phyloP scores from a whole-genome alignment of 352 stramenopile species.

The Thraustochytrium striatum region DNA sequence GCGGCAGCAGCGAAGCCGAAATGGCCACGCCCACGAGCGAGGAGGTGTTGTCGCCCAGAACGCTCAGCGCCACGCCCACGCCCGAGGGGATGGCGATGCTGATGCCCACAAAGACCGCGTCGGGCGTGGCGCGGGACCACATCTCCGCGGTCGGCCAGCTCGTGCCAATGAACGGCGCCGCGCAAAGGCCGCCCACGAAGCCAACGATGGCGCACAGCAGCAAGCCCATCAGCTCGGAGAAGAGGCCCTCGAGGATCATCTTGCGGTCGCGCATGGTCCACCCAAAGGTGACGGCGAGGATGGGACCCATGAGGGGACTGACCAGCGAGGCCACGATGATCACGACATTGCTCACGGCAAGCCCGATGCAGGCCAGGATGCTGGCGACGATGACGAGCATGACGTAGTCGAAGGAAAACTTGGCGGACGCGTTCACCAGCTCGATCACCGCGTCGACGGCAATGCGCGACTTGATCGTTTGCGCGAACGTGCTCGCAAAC shows the following conservation, averaged over 20 bases:
- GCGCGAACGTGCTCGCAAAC: neutral
- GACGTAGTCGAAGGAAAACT: constrained; percentile 65
- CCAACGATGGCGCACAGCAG: constrained; percentile 59
- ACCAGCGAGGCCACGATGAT: constrained; percentile 63
- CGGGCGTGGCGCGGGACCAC: constrained; percentile 53
- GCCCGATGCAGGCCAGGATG: constrained; percentile 63
- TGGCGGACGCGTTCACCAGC: constrained; percentile 49
- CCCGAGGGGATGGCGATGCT: constrained; percentile 65
- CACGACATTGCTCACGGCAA: constrained; percentile 63
- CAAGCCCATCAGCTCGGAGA: constrained; percentile 62
- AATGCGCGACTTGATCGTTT: constrained; percentile 39
- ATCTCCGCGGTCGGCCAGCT: constrained; percentile 61
- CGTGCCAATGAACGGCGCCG: constrained; percentile 5
- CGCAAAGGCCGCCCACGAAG: constrained; percentile 54
- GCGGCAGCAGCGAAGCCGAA: constrained; percentile 64
- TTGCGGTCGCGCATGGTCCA: constrained; percentile 59
- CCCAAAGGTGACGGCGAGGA: constrained; percentile 66
- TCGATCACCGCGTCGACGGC: constrained; percentile 48
- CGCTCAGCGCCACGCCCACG: constrained; percentile 63
- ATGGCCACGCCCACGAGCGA: constrained; percentile 70
- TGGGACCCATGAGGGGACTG: constrained; percentile 64
- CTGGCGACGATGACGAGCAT: constrained; percentile 60
- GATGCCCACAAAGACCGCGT: constrained; percentile 61
- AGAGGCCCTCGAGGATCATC: constrained; percentile 57
- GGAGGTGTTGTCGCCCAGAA: constrained; percentile 64